Evolutionary conservation across 495 filamentous ascomycete species (phyloP).

Genomic region (Amorphotheca resinae): DNA sequence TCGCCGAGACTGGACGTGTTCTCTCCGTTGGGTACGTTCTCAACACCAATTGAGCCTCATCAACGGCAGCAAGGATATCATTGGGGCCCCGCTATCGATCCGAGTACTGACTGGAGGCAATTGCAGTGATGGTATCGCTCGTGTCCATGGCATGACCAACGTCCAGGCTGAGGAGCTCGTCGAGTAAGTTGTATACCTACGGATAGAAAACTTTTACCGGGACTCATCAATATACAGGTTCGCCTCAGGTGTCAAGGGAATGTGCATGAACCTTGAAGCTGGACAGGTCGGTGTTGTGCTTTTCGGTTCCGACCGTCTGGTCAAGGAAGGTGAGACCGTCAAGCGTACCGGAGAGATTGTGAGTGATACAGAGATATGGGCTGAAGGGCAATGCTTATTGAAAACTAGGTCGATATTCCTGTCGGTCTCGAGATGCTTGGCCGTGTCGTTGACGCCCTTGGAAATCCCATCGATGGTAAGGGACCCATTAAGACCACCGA

Average conservation of each 20-base stretch:
- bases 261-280: slow-evolving; percentile 99
- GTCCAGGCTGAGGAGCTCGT: slow-evolving; percentile 99
- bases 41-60: slow-evolving; percentile 3
- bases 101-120: slow-evolving; percentile 9
- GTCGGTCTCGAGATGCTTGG: slow-evolving; percentile 87
- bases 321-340: slow-evolving; percentile 98
- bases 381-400: slow-evolving; percentile 18
- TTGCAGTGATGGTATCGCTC: slow-evolving; percentile 96
- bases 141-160: slow-evolving; percentile 99
- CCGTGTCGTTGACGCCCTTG: slow-evolving; percentile 95
- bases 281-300: slow-evolving; percentile 99
- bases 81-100: no score
- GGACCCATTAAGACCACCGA: slow-evolving; percentile 83
- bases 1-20: slow-evolving; percentile 97
- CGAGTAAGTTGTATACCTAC: slow-evolving; percentile 58
- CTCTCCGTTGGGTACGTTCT: slow-evolving; percentile 92
- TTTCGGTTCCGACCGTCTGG: slow-evolving; percentile 98
- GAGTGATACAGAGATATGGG: no score
- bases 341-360: slow-evolving; percentile 99
- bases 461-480: slow-evolving; percentile 99
- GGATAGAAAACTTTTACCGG: slow-evolving; percentile 2
- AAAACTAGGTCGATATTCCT: slow-evolving; percentile 79
- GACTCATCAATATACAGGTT: slow-evolving; percentile 47
- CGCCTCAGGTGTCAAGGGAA: slow-evolving; percentile 98
- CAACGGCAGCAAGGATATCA: slow-evolving; percentile 11